These are phyloP conservation scores for Pseudogymnoascus destructans DNA, from an alignment of 2,329 filamentous ascomycete genomes.

Conservation along the genomic window DNA sequence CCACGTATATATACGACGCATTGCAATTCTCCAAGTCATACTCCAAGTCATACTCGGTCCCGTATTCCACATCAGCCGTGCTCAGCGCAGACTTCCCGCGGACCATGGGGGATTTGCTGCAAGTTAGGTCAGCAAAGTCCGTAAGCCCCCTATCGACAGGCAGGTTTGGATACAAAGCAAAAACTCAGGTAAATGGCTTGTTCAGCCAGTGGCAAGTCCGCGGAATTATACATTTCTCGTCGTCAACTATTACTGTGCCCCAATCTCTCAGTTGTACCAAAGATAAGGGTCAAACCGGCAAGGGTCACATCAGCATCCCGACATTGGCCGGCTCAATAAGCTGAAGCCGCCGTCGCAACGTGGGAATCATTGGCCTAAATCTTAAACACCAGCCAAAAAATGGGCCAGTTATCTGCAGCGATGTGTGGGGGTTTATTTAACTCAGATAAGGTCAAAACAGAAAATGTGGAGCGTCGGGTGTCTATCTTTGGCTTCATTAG, in stretches of 20 bases:
- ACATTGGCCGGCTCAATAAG: not conserved
- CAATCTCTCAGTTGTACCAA: not conserved
- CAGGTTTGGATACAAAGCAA: not conserved
- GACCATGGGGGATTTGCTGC: not conserved
- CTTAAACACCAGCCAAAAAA: not conserved
- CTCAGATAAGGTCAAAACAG: not conserved
- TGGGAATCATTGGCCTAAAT: not conserved
- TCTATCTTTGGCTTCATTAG: not conserved
- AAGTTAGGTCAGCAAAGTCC: not conserved
- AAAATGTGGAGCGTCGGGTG: slow-evolving; percentile 1
- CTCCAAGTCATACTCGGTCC: not conserved
- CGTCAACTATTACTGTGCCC: not conserved
- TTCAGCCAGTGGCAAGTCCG: not conserved
- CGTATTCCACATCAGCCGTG: not conserved
- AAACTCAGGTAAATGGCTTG: not conserved
- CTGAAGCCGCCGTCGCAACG: not conserved
- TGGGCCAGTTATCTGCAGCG: not conserved
- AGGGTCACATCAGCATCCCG: not conserved
- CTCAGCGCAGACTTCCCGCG: not conserved
- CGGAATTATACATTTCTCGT: slow-evolving; percentile 6
- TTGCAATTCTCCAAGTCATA: not conserved
- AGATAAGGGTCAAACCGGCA: not conserved
- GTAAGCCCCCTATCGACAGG: not conserved
- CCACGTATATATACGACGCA: not conserved
- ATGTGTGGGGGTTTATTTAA: not conserved